Percentiles rank a stretch among this genome's conserved stretches.
Evolutionary conservation across 495 filamentous ascomycete species (phyloP).

Genomic region (Penicillium egyptiacum): DNA sequence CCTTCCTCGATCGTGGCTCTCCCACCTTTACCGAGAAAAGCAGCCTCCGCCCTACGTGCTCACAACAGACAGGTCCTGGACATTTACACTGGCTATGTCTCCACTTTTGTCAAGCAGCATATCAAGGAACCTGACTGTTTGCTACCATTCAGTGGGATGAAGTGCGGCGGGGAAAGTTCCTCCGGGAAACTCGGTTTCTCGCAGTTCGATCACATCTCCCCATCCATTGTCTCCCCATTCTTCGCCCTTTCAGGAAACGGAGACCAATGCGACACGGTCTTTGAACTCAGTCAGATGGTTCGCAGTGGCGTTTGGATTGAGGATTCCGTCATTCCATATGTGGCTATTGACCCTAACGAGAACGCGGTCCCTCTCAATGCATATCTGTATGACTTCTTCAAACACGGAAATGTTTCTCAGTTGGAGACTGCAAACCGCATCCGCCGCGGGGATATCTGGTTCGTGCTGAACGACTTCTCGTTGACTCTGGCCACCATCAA

Average conservation of each 20-base stretch:
- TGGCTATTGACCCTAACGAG: slow-evolving; percentile 56
- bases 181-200: background rate
- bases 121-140: slow-evolving; percentile 47
- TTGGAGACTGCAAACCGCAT: slow-evolving; percentile 61
- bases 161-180: slow-evolving; percentile 3
- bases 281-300: slow-evolving; percentile 61
- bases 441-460: slow-evolving; percentile 65
- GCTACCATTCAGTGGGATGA: slow-evolving; percentile 58
- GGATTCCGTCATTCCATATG: slow-evolving; percentile 65
- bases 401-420: slow-evolving; percentile 55
- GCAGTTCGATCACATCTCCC: slow-evolving; percentile 12
- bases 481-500: slow-evolving; percentile 66
- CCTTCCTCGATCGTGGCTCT: slow-evolving; percentile 62
- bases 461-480: slow-evolving; percentile 66
- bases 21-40: slow-evolving; percentile 58
- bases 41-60: slow-evolving; percentile 51
- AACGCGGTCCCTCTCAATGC: slow-evolving; percentile 55
- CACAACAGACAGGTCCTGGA: slow-evolving; percentile 63
- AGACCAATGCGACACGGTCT: slow-evolving; percentile 60
- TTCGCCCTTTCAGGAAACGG: slow-evolving; percentile 66
- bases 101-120: slow-evolving; percentile 65
- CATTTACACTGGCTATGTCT: slow-evolving; percentile 66
- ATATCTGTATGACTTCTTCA: slow-evolving; percentile 66
- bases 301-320: slow-evolving; percentile 71
- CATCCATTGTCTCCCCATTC: slow-evolving; percentile 62